Evolutionary conservation across 768 basidiomycete species (phyloP).

Genomic region (Leccinum rimulosum): DNA sequence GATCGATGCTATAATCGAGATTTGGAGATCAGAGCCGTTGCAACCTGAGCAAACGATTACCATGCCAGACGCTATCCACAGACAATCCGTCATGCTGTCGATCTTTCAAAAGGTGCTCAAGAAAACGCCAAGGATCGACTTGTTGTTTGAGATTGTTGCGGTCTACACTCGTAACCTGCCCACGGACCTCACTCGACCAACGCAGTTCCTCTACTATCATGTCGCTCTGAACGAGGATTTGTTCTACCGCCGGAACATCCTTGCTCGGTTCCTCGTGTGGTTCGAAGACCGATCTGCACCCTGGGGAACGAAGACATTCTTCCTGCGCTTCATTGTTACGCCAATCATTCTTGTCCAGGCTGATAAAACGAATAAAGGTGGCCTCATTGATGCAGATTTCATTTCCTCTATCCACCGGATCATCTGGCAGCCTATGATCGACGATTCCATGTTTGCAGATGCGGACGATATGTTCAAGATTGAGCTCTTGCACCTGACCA

Average conservation of each 20-base stretch:
- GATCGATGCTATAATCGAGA: conserved; percentile 64
- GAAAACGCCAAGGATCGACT: conserved; percentile 73
- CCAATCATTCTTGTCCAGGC: conserved; percentile 83
- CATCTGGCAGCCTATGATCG: conserved; percentile 80
- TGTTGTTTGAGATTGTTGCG: conserved; percentile 84
- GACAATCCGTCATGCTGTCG: conserved; percentile 64
- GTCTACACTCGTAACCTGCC: conserved; percentile 78
- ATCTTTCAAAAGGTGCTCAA: conserved; percentile 76
- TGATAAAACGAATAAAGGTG: conserved; percentile 49
- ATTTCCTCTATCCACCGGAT: conserved; percentile 65
- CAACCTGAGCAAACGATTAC: conserved; percentile 43
- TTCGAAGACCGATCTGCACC: conserved; percentile 64
- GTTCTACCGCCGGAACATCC: conserved; percentile 73
- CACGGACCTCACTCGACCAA: conserved; percentile 74
- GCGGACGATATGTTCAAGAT: conserved; percentile 86
- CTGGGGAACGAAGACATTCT: conserved; percentile 75
- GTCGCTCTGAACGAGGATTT: conserved; percentile 72
- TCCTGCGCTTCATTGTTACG: conserved; percentile 81
- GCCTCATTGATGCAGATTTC: conserved; percentile 70
- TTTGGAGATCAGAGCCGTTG: conserved; percentile 63
- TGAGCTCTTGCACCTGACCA: conserved; percentile 88
- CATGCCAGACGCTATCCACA: conserved; percentile 51
- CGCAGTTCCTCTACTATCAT: conserved; percentile 83
- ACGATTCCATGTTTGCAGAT: conserved; percentile 47
- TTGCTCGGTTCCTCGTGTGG: conserved; percentile 84